These are phyloP conservation scores for Raffaelea arxii DNA, from an alignment of 2,329 filamentous ascomycete species.

Conservation along the genomic window DNA sequence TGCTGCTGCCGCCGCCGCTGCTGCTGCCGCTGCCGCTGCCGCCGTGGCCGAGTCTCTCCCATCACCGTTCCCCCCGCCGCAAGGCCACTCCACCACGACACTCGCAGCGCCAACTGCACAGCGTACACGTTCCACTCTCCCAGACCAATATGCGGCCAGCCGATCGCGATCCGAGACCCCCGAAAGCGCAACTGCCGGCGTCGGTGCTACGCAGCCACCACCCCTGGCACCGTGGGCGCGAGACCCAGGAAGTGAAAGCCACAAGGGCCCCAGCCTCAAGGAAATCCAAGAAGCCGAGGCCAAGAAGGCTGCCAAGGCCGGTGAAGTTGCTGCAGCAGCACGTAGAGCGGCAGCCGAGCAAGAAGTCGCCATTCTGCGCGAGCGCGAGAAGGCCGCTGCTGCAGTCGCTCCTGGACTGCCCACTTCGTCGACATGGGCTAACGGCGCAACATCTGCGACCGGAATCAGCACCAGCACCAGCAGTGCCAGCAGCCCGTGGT, in stretches of 20 bases:
- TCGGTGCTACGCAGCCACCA: slow-evolving; percentile 40
- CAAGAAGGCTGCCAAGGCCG: slow-evolving; percentile 80
- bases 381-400: slow-evolving; percentile 47
- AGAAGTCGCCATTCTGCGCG: slow-evolving; percentile 52
- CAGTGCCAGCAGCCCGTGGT: slow-evolving; percentile 48
- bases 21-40: slow-evolving; percentile 35
- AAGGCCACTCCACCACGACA: slow-evolving; percentile 62
- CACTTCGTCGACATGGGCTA: slow-evolving; percentile 82
- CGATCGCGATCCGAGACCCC: slow-evolving; percentile 74
- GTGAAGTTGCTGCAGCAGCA: slow-evolving; percentile 68
- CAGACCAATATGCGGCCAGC: slow-evolving; percentile 52
- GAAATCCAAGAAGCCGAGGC: slow-evolving; percentile 96
- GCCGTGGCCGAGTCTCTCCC: slow-evolving; percentile 54
- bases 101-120: slow-evolving; percentile 84
- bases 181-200: slow-evolving; percentile 27
- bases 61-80: slow-evolving; percentile 64
- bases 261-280: slow-evolving; percentile 84
- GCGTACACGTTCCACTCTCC: slow-evolving; percentile 71
- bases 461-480: slow-evolving; percentile 27
- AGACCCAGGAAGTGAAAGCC: slow-evolving; percentile 57
- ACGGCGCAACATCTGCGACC: slow-evolving; percentile 60
- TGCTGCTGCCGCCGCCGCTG: slow-evolving; percentile 38
- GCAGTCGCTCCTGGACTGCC: slow-evolving; percentile 70
- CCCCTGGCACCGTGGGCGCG: slow-evolving; percentile 94
- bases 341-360: slow-evolving; percentile 73